These are phyloP conservation scores for Scenedesmus sp. DNA, from an alignment of 163 green algal species.

Conservation along the genomic window DNA sequence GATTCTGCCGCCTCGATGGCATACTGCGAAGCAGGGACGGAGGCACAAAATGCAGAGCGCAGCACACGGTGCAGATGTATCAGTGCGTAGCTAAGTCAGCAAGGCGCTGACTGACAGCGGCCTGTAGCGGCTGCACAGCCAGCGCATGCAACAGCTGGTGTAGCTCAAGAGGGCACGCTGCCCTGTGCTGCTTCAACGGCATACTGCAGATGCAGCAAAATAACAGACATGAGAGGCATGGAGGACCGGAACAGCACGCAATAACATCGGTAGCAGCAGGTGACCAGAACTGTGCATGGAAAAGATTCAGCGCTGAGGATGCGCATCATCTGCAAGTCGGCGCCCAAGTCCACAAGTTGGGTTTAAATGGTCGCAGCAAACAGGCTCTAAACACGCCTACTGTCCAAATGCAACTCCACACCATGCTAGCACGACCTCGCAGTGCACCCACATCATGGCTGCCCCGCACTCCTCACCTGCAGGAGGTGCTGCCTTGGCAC, in stretches of 20 bases:
- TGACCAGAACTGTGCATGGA: no score
- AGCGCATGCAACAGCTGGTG: slow-evolving; percentile 68
- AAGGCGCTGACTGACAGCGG: no score
- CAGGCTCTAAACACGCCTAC: no score
- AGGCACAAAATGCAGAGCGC: not conserved
- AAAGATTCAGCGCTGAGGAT: no score
- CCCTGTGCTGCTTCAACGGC: slow-evolving; percentile 79
- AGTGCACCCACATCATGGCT: no score
- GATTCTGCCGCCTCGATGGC: slow-evolving; percentile 80
- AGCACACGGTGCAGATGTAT: not conserved
- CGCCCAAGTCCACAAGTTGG: no score
- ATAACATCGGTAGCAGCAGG: not conserved
- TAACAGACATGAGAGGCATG: not conserved
- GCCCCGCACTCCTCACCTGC: slow-evolving; percentile 57
- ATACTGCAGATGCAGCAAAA: no score
- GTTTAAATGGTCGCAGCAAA: no score
- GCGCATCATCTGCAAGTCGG: no score
- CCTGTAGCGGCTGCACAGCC: no score
- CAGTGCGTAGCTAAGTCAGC: not conserved
- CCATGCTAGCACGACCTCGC: no score
- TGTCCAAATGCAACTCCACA: no score
- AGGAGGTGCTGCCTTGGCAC: slow-evolving; percentile 91
- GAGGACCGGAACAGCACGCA: not conserved
- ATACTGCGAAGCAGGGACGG: slow-evolving; percentile 40
- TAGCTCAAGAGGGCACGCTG: slow-evolving; percentile 75